These are phyloP conservation scores for Aleurites moluccanus DNA, from an alignment of 441 rosid species.

Conservation along the genomic window DNA sequence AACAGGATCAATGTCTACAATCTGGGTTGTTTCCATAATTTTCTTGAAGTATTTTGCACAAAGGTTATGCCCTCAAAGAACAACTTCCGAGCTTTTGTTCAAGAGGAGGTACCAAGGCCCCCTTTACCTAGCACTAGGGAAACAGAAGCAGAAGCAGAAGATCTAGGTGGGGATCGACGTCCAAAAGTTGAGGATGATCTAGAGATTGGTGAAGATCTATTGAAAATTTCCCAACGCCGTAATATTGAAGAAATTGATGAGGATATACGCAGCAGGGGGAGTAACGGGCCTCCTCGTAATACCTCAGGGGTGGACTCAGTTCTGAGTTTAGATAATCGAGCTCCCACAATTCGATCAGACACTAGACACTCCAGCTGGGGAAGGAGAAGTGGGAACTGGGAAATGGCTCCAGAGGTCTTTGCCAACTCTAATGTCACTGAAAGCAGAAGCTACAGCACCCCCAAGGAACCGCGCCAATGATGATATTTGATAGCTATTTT, in stretches of 20 bases:
- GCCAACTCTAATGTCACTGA: constrained; percentile 55
- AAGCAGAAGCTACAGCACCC: constrained; percentile 50
- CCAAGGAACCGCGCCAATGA: constrained; percentile 44
- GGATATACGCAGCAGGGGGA: constrained; percentile 64
- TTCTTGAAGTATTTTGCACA: constrained; percentile 74
- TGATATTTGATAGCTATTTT: constrained; percentile 21
- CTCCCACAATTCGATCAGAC: constrained; percentile 57
- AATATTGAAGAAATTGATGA: constrained; percentile 61
- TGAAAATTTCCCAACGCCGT: constrained; percentile 71
- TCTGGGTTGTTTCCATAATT: constrained; percentile 62
- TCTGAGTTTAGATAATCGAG: constrained; percentile 55
- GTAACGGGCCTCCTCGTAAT: constrained; percentile 49
- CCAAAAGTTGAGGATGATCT: constrained; percentile 83
- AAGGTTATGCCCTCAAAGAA: constrained; percentile 70
- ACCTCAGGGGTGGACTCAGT: constrained; percentile 51
- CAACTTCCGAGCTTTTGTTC: constrained; percentile 64
- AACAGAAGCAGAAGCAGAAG: constrained; percentile 42
- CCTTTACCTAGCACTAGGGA: constrained; percentile 49
- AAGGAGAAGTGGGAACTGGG: constrained; percentile 72
- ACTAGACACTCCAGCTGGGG: constrained; percentile 70
- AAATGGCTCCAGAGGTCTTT: constrained; percentile 54
- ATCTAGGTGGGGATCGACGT: constrained; percentile 52
- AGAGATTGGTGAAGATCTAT: constrained; percentile 73
- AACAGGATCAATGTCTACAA: constrained; percentile 63
- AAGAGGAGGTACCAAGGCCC: constrained; percentile 59